Evolutionary conservation across 148 eudicot genomes (phyloP).

Genomic region (Rhododendron ovatum): DNA sequence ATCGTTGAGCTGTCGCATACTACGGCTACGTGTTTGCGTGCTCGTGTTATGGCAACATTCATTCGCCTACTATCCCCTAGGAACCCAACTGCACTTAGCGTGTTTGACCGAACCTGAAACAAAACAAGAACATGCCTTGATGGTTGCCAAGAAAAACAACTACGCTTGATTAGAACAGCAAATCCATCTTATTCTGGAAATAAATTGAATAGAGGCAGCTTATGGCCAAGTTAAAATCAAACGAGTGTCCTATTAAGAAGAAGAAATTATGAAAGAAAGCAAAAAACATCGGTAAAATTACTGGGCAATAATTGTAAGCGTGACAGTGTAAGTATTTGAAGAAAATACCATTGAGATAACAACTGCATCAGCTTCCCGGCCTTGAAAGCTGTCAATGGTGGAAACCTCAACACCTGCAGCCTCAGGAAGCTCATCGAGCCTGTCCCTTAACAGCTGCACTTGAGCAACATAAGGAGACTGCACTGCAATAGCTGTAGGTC

Average conservation of each 20-base stretch:
- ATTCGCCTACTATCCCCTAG: slow-evolving; percentile 79
- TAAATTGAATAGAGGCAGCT: not conserved
- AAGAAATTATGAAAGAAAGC: not conserved
- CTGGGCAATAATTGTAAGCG: not conserved
- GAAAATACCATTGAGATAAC: slow-evolving; percentile 73
- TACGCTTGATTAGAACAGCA: no score
- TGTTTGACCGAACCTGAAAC: slow-evolving; percentile 77
- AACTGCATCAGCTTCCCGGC: slow-evolving; percentile 90
- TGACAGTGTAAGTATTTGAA: not conserved
- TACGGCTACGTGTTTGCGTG: slow-evolving; percentile 77
- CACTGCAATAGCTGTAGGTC: slow-evolving; percentile 68
- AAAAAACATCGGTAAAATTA: not conserved
- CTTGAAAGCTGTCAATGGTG: slow-evolving; percentile 88
- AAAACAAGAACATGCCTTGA: not conserved
- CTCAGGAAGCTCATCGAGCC: slow-evolving; percentile 53
- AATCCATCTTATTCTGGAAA: no score
- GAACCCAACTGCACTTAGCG: slow-evolving; percentile 89
- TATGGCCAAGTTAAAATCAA: not conserved
- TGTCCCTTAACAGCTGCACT: slow-evolving; percentile 78
- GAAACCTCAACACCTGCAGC: slow-evolving; percentile 73
- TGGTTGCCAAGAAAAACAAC: not conserved
- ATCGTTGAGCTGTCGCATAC: slow-evolving; percentile 90
- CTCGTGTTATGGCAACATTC: slow-evolving; percentile 91
- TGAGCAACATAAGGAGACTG: slow-evolving; percentile 96
- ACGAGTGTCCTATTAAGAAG: not conserved